Conservation (phyloP, 2,329 filamentous ascomycete species). For the Penicillium sp. region DNA sequence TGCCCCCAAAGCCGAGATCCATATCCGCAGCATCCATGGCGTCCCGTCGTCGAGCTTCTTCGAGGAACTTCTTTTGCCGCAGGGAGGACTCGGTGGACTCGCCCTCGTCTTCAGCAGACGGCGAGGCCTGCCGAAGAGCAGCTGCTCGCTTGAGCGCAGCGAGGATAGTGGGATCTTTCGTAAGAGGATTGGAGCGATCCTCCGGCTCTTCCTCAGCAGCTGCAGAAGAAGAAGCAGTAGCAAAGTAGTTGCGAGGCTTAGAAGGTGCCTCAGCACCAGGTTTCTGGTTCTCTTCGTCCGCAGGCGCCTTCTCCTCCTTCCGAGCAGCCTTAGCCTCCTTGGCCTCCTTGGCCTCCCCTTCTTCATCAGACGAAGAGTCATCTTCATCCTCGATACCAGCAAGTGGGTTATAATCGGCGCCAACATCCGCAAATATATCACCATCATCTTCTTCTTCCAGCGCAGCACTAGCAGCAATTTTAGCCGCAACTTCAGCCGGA, state of each 20-base stretch:
- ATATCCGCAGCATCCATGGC: conserved; percentile 86
- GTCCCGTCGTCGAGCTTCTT: conserved; percentile 55
- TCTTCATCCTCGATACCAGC: conserved; percentile 53
- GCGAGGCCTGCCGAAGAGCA: conserved; percentile 53
- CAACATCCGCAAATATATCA: conserved; percentile 64
- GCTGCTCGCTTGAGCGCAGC: conserved; percentile 86
- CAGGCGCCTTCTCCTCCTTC: conserved; percentile 5
- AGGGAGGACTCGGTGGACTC: conserved; percentile 64
- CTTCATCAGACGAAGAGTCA: conserved; percentile 44
- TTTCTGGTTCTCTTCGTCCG: conserved; percentile 9
- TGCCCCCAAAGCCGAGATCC: conserved; percentile 91
- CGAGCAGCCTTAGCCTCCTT: conserved; percentile 5
- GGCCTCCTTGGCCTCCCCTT: conserved; percentile 31
- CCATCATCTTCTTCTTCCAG: conserved; percentile 51
- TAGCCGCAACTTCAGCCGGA: conserved; percentile 43
- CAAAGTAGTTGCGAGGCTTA: conserved; percentile 51
- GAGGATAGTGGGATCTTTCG: conserved; percentile 74
- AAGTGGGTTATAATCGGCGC: conserved; percentile 61
- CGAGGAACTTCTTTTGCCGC: conserved; percentile 72
- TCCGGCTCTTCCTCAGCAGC: conserved; percentile 50
- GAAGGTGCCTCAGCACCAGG: conserved; percentile 5
- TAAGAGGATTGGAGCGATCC: conserved; percentile 43
- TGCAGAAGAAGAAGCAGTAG: conserved; percentile 29
- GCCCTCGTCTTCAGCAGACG: conserved; percentile 40
- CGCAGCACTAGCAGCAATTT: conserved; percentile 28